Evolutionary conservation across 495 filamentous ascomycete genomes (phyloP).

Genomic region (Cetradonia linearis): DNA sequence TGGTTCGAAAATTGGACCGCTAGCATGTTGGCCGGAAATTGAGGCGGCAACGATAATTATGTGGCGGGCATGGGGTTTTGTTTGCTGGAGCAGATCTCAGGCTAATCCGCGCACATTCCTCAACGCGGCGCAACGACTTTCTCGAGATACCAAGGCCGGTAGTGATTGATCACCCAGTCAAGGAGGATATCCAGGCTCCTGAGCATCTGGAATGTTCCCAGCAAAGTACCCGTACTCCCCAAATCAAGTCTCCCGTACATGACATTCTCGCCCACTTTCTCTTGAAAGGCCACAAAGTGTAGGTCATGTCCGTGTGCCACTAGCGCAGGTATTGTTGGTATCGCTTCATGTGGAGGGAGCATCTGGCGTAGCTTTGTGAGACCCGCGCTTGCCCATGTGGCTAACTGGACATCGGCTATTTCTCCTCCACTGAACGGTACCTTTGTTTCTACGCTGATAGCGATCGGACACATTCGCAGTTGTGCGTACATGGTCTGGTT

Average conservation of each 20-base stretch:
- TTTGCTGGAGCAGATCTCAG: neutral
- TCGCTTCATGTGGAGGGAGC: neutral
- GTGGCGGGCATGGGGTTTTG: neutral
- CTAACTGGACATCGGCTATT: neutral
- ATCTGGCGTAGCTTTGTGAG: neutral
- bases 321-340: neutral
- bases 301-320: conserved; percentile 5
- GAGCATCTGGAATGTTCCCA: neutral
- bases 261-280: neutral
- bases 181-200: neutral
- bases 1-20: neutral
- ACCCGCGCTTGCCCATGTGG: neutral
- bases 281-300: neutral
- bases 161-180: neutral
- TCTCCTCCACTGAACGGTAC: conserved; percentile 1
- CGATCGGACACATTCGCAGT: neutral
- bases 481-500: neutral
- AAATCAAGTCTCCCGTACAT: neutral
- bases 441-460: conserved; percentile 1
- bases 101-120: neutral
- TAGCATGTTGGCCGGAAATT: neutral
- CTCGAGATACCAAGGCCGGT: neutral
- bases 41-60: neutral
- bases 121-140: neutral
- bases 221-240: neutral